Evolutionary conservation across 2,329 filamentous ascomycete genomes (phyloP).

Genomic region (Fusarium robinianum): DNA sequence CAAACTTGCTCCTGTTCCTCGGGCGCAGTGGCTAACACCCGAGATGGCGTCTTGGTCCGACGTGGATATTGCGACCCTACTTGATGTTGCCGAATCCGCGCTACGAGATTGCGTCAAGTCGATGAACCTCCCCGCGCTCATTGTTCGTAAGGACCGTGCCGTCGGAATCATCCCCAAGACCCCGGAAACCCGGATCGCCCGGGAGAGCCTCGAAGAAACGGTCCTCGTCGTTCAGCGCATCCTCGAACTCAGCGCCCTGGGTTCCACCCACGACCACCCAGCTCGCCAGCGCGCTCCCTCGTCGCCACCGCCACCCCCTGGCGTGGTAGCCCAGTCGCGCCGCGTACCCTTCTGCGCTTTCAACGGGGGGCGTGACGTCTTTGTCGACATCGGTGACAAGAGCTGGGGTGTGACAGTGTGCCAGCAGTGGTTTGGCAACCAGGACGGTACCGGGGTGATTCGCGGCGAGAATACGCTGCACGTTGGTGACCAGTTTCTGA

Average conservation of each 20-base stretch:
- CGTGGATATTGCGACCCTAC: constrained; percentile 74
- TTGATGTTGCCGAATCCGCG: constrained; percentile 86
- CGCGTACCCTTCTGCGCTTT: constrained; percentile 92
- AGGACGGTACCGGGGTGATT: constrained; percentile 51
- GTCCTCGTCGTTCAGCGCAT: constrained; percentile 93
- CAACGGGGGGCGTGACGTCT: constrained; percentile 96
- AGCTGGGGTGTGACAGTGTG: constrained; percentile 93
- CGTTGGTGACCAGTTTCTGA: constrained; percentile 96
- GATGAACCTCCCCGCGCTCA: constrained; percentile 75
- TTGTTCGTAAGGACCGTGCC: constrained; percentile 87
- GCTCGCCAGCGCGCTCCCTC: constrained; percentile 29
- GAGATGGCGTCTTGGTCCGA: constrained; percentile 81
- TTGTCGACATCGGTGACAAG: constrained; percentile 98
- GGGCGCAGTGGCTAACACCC: constrained; percentile 72
- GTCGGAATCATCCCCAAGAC: constrained; percentile 75
- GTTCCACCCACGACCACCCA: constrained; percentile 37
- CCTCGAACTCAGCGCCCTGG: constrained; percentile 75
- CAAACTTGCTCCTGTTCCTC: constrained; percentile 69
- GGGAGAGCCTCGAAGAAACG: constrained; percentile 93
- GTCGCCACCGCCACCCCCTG: constrained; percentile 21
- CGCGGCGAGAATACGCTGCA: constrained; percentile 81
- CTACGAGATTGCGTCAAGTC: constrained; percentile 80
- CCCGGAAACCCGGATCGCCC: constrained; percentile 69
- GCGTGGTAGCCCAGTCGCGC: constrained; percentile 29
- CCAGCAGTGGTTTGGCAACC: constrained; percentile 81